Evolutionary conservation across 2,329 filamentous ascomycete genomes (phyloP).

Genomic region (Gremmenia infestans): DNA sequence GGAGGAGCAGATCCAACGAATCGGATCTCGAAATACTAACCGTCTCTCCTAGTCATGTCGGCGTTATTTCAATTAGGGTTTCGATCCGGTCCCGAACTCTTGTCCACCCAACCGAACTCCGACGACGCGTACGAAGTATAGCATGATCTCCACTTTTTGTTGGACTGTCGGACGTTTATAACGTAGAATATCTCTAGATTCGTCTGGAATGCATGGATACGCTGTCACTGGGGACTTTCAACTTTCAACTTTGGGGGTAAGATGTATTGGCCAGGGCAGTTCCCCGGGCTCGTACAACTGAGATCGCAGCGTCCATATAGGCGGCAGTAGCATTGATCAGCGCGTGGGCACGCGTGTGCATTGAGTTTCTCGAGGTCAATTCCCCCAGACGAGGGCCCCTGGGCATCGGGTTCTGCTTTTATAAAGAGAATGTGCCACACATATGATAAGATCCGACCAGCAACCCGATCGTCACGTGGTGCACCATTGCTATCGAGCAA

Average conservation of each 20-base stretch:
- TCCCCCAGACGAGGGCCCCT: background rate
- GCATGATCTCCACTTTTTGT: no score
- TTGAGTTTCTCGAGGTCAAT: constrained; percentile 19
- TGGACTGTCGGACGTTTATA: no score
- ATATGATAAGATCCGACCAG: constrained; percentile 43
- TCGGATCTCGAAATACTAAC: no score
- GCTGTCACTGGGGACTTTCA: constrained; percentile 13
- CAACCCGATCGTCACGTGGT: constrained; percentile 38
- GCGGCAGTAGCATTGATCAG: constrained; percentile 23
- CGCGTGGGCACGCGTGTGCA: constrained; percentile 18
- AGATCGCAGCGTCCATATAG: constrained; percentile 23
- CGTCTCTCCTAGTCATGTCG: no score
- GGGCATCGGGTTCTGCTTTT: constrained; percentile 1
- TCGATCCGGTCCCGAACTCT: no score
- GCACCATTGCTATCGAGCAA: constrained; percentile 39
- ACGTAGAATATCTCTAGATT: background rate
- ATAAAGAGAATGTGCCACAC: constrained; percentile 46
- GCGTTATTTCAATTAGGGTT: no score
- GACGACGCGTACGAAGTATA: background rate
- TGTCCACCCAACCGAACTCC: constrained; percentile 15
- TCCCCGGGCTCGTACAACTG: constrained; percentile 12
- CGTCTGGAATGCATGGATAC: background rate
- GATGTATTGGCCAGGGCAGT: constrained; percentile 19
- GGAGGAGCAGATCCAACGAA: no score
- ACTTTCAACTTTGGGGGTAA: constrained; percentile 16